These are phyloP conservation scores for Coelastrella sp. DNA, from an alignment of 139 green algal genomes.

Conservation along the genomic window DNA sequence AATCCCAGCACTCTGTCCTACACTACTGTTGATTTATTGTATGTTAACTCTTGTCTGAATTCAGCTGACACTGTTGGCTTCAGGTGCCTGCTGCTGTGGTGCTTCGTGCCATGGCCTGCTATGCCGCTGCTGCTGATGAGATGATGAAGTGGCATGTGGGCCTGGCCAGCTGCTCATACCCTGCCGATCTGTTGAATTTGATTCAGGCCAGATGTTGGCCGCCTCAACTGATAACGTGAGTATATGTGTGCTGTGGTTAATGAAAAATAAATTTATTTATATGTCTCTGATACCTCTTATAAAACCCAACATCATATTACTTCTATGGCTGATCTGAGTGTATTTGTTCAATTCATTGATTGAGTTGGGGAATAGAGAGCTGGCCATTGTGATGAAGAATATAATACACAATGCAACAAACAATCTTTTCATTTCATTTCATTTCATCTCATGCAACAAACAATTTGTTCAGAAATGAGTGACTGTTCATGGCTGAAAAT, in stretches of 20 bases:
- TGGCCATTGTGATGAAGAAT: too few species aligned
- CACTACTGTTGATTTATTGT: background rate
- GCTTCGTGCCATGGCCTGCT: conserved; percentile 5
- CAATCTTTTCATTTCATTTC: too few species aligned
- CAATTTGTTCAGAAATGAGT: too few species aligned
- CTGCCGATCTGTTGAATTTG: background rate
- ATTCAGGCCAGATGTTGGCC: background rate
- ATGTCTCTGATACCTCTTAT: background rate
- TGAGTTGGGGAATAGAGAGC: too few species aligned
- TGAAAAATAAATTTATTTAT: background rate
- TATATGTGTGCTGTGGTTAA: background rate
- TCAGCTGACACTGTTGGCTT: background rate
- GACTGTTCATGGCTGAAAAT: too few species aligned
- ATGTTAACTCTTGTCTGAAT: background rate
- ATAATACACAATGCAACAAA: too few species aligned
- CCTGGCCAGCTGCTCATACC: background rate
- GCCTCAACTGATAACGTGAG: background rate
- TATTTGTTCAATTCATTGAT: too few species aligned
- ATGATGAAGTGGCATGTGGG: background rate
- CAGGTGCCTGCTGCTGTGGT: conserved; percentile 23
- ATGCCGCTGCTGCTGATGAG: background rate
- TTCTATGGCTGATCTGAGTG: too few species aligned
- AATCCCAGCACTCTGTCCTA: too few species aligned
- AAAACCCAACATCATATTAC: too few species aligned
- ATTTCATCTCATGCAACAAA: too few species aligned